These are phyloP conservation scores for Phaeoacremonium minimum DNA, from an alignment of 2,329 filamentous ascomycete species.

Conservation along the genomic window DNA sequence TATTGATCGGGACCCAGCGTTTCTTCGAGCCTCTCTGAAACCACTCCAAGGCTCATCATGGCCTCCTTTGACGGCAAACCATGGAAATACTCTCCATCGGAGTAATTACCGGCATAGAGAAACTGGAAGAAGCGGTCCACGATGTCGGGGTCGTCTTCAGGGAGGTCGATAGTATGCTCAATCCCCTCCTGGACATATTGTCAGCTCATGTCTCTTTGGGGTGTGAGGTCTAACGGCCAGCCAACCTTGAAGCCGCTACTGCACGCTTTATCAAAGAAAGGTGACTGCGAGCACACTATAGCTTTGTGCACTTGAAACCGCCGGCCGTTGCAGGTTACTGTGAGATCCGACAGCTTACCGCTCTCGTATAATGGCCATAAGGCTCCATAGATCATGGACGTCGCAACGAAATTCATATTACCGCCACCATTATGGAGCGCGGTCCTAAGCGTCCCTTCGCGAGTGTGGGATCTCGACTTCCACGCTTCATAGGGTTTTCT, in stretches of 20 bases:
- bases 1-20: too few species aligned
- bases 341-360: constrained; percentile 24
- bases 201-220: not conserved
- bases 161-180: constrained; percentile 15
- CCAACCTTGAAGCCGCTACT: constrained; percentile 19
- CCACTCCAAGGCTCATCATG: not conserved
- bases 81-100: constrained; percentile 4
- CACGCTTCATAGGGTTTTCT: not conserved
- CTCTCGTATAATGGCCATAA: not conserved
- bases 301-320: constrained; percentile 26
- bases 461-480: not conserved
- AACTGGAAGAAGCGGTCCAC: constrained; percentile 22
- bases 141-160: constrained; percentile 20
- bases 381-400: not conserved
- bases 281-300: constrained; percentile 27
- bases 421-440: not conserved
- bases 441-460: not conserved
- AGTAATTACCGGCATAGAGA: constrained; percentile 17
- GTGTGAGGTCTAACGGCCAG: not conserved
- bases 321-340: constrained; percentile 19
- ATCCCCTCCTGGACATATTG: not conserved
- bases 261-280: constrained; percentile 23
- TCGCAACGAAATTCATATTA: not conserved
- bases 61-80: not conserved
- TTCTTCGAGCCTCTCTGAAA: not conserved